Base-by-base conservation (phyloP, 176 grass and related monocot species). In the Olyra latifolia region DNA sequence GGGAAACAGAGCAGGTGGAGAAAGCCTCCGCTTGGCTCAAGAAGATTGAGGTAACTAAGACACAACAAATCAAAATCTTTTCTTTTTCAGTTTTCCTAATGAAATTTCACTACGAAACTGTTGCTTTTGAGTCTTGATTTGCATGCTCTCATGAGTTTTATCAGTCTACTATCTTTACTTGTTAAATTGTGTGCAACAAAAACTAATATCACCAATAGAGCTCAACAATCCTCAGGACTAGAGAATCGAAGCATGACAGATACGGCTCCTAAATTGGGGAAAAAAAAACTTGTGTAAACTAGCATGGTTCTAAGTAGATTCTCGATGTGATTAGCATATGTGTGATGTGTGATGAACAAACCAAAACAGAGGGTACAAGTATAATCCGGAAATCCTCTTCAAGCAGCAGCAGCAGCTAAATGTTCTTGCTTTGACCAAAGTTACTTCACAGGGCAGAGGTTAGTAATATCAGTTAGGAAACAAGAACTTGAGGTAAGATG, bases 1-100 rank as follows among this genome's bases (percentile, higher is more conserved):
- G 92, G 88, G 90, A 98, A 81, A 93, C 82, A 1, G 90, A 90
- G 44, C 81, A 95, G 80, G 82, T 91, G 20, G 96, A 99, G 69
- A 93, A 95, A 71, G 92, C 92, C 0, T 68, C 79, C 54, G 58
- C 86, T 0, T 89, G 88, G 81, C 77, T 93, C 77, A 99, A 99
- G 92, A 99, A 91, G 84, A 89, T 95, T 6, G 90, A 99, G 96
- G 96, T 98, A 84, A 58, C 27, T 29, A 56, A 50, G 16, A 56
- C n/a, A 15, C 24, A 27, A 13, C 25, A 47, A 16, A 22, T 41
- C 24, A 45, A 24, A 30, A 3, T 9, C 0, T 7, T 20, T 10
- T 66, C 14, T 8, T 24, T 24, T 19, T 35, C 32, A 74, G 6
- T 20, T 19, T 7, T 38, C 35, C 38, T 19, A n/a, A 41, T 15